Percentiles rank a stretch among this genome's conserved stretches.
phyloP scores from a whole-genome alignment of 129 eudicot species.

The Escallonia rubra region DNA sequence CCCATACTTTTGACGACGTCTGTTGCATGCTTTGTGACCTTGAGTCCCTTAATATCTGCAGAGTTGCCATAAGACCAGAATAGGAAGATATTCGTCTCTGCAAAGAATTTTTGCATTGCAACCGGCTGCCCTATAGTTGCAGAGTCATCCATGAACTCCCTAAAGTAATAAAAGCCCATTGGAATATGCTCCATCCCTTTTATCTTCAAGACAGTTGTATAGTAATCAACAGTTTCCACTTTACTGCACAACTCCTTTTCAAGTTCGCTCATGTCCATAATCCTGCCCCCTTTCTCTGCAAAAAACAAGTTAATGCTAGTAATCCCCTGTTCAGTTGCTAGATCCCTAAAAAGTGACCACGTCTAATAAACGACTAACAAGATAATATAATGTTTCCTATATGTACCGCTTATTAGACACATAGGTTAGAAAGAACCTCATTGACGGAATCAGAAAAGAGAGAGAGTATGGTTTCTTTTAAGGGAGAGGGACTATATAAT shows the following conservation, averaged over 20 bases:
- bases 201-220: slow-evolving; percentile 42
- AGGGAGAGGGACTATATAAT: too few species aligned
- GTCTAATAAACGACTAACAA: too few species aligned
- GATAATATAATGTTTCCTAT: too few species aligned
- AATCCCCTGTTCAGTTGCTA: too few species aligned
- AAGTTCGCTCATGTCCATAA: slow-evolving; percentile 35
- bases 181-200: slow-evolving; percentile 39
- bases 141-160: slow-evolving; percentile 41
- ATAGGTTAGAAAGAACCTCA: too few species aligned
- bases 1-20: slow-evolving; percentile 33
- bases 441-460: too few species aligned
- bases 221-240: slow-evolving; percentile 45
- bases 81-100: slow-evolving; percentile 37
- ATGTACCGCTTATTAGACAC: too few species aligned
- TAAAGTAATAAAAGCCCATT: slow-evolving; percentile 43
- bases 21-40: slow-evolving; percentile 22
- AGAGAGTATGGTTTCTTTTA: too few species aligned
- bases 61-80: slow-evolving; percentile 55
- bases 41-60: slow-evolving; percentile 21
- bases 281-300: slow-evolving; percentile 15
- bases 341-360: too few species aligned
- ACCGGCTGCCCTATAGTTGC: slow-evolving; percentile 40
- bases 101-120: slow-evolving; percentile 47
- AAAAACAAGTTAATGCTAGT: not conserved
- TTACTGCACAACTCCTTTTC: slow-evolving; percentile 44